Evolutionary conservation across 208 protist genomes (phyloP).

Genomic region (Phytomonas francai): DNA sequence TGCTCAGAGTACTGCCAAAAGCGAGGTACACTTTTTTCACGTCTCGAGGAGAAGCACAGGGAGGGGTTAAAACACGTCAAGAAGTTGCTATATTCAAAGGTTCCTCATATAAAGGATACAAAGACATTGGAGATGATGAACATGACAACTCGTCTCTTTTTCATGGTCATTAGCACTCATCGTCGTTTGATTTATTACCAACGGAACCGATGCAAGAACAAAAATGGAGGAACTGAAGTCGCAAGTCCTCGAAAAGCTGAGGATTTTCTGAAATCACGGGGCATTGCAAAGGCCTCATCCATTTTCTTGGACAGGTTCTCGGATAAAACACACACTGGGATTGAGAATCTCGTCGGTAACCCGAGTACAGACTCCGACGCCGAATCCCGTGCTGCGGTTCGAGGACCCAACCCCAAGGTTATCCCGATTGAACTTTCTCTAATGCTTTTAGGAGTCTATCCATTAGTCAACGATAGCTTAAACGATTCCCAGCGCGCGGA

Average conservation of each 20-base stretch:
- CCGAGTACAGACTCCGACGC: not conserved
- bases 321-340: too few relatives aligned
- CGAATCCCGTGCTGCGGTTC: too few relatives aligned
- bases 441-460: slow-evolving; percentile 24
- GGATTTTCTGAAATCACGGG: slow-evolving; percentile 2
- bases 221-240: slow-evolving; percentile 16
- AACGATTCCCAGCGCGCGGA: slow-evolving; percentile 8
- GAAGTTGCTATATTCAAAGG: slow-evolving; percentile 31
- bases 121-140: slow-evolving; percentile 48
- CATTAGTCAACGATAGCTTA: slow-evolving; percentile 17
- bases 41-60: slow-evolving; percentile 33
- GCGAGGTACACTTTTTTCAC: slow-evolving; percentile 25
- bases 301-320: too few relatives aligned
- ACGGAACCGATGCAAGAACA: slow-evolving; percentile 5
- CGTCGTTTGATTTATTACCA: slow-evolving; percentile 30
- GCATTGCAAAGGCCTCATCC: too few relatives aligned
- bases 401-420: not conserved
- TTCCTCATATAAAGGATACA: slow-evolving; percentile 21
- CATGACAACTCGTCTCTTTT: slow-evolving; percentile 65
- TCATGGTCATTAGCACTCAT: slow-evolving; percentile 58
- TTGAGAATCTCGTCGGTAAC: not conserved
- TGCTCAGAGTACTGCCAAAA: slow-evolving; percentile 30
- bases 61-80: slow-evolving; percentile 26
- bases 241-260: slow-evolving; percentile 22
- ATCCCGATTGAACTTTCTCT: slow-evolving; percentile 12